Evolutionary conservation across 441 rosid genomes (phyloP).

Genomic region (Hura crepitans): DNA sequence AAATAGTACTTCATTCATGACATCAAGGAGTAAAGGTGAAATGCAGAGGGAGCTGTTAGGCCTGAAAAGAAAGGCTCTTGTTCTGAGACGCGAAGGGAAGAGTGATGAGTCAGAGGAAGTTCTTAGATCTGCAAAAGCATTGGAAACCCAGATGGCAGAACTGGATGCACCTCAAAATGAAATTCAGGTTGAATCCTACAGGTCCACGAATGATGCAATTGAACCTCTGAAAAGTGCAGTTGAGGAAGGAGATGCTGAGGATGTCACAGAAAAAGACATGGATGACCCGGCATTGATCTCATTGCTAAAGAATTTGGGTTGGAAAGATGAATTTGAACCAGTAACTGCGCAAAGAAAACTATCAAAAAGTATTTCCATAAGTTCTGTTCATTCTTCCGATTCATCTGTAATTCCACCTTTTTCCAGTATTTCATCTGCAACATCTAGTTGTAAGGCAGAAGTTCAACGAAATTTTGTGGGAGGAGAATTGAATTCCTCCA

Average conservation of each 20-base stretch:
- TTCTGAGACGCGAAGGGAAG: conserved; percentile 75
- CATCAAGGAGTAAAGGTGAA: conserved; percentile 57
- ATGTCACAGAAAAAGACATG: conserved; percentile 55
- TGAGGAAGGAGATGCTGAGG: conserved; percentile 39
- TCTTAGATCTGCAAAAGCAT: conserved; percentile 47
- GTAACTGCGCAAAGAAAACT: conserved; percentile 22
- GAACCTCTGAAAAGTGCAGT: conserved; percentile 27
- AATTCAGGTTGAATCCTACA: conserved; percentile 27
- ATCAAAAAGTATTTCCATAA: conserved; percentile 24
- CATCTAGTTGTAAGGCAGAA: conserved; percentile 51
- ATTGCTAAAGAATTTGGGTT: conserved; percentile 49
- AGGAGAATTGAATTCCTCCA: conserved; percentile 15
- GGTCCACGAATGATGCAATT: conserved; percentile 19
- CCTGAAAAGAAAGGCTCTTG: conserved; percentile 74
- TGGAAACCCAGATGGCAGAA: conserved; percentile 50
- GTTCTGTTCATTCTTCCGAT: conserved; percentile 29
- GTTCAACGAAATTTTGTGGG: conserved; percentile 59
- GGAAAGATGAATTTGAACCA: conserved; percentile 44
- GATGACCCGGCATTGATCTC: conserved; percentile 49
- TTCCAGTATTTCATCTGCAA: conserved; percentile 23
- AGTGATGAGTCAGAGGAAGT: conserved; percentile 76
- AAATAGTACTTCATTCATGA: conserved; percentile 22
- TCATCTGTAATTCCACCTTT: conserved; percentile 21
- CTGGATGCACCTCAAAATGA: conserved; percentile 47
- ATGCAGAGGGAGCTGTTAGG: conserved; percentile 80